These are phyloP conservation scores for Berkeleyomyces basicola DNA, from an alignment of 2,329 filamentous ascomycete genomes.

Conservation along the genomic window DNA sequence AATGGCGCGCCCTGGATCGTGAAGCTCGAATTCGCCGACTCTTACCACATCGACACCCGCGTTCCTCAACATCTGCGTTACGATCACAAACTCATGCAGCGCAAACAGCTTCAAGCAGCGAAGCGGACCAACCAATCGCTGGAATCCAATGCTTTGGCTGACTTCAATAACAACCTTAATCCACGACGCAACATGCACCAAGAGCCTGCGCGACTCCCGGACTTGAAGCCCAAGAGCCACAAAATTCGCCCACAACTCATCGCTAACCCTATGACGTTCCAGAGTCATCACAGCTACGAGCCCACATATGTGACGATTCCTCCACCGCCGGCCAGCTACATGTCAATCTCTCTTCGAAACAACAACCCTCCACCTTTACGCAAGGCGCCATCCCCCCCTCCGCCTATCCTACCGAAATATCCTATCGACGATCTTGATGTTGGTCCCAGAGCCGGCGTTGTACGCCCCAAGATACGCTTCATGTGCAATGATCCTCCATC, in stretches of 20 bases:
- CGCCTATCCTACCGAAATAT: conserved; percentile 71
- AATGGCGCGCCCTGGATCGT: conserved; percentile 94
- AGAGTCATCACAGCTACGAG: conserved; percentile 8
- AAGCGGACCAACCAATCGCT: conserved; percentile 37
- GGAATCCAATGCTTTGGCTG: conserved; percentile 26
- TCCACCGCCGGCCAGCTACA: conserved; percentile 5
- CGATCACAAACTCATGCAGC: conserved; percentile 61
- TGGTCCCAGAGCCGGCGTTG: conserved; percentile 44
- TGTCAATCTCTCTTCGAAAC: conserved; percentile 13
- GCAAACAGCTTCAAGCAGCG: conserved; percentile 53
- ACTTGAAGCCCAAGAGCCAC: conserved; percentile 51
- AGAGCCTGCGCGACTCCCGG: conserved; percentile 44
- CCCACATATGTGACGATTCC: conserved; percentile 12
- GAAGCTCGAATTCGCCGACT: conserved; percentile 65
- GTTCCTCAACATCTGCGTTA: conserved; percentile 70
- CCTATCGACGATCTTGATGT: conserved; percentile 89
- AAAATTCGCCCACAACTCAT: conserved; percentile 14
- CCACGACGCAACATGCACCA: conserved; percentile 22
- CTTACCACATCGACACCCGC: conserved; percentile 75
- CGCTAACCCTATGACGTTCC: conserved; percentile 8
- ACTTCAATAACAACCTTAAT: conserved; percentile 15
- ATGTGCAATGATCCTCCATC: conserved; percentile 49
- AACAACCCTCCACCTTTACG: conserved; percentile 25
- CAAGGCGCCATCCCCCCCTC: conserved; percentile 29
- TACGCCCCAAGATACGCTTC: conserved; percentile 63